These are phyloP conservation scores for Peltaster fructicola DNA, from an alignment of 2,329 filamentous ascomycete species.

Conservation along the genomic window DNA sequence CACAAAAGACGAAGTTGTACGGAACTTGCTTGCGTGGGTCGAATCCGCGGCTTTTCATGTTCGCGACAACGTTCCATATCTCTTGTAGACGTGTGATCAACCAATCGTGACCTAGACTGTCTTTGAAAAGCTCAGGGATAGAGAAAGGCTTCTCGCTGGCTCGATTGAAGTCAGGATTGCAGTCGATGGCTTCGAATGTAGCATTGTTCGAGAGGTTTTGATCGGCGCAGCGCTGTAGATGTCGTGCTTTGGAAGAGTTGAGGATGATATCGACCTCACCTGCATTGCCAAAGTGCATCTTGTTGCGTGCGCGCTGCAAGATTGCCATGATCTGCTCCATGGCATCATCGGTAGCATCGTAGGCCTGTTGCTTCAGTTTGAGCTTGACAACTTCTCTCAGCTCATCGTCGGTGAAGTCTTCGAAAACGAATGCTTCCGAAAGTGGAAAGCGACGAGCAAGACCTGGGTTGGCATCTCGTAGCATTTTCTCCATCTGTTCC, in stretches of 20 bases:
- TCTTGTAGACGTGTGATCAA: constrained; percentile 36
- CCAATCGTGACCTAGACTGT: constrained; percentile 39
- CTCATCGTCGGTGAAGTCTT: constrained; percentile 46
- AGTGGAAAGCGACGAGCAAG: constrained; percentile 48
- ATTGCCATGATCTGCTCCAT: constrained; percentile 39
- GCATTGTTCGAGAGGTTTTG: constrained; percentile 12
- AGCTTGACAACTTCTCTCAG: constrained; percentile 41
- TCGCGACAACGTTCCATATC: constrained; percentile 35
- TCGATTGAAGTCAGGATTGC: constrained; percentile 43
- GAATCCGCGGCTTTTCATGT: constrained; percentile 33
- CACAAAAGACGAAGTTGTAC: constrained; percentile 52
- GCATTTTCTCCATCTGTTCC: constrained; percentile 53
- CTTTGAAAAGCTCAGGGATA: constrained; percentile 37
- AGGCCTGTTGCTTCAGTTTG: constrained; percentile 42
- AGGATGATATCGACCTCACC: constrained; percentile 58
- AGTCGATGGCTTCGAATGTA: constrained; percentile 31
- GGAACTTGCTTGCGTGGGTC: constrained; percentile 43
- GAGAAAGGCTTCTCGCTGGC: constrained; percentile 31
- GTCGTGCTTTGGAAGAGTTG: constrained; percentile 34
- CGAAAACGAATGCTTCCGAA: constrained; percentile 45
- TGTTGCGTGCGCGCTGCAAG: constrained; percentile 42
- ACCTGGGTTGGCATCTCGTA: constrained; percentile 56
- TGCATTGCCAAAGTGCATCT: constrained; percentile 53
- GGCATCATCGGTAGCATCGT: constrained; percentile 34
- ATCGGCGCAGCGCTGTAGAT: constrained; percentile 27